phyloP scores from a whole-genome alignment of 2,329 filamentous ascomycete species.

The Pseudocercospora fijiensis region DNA sequence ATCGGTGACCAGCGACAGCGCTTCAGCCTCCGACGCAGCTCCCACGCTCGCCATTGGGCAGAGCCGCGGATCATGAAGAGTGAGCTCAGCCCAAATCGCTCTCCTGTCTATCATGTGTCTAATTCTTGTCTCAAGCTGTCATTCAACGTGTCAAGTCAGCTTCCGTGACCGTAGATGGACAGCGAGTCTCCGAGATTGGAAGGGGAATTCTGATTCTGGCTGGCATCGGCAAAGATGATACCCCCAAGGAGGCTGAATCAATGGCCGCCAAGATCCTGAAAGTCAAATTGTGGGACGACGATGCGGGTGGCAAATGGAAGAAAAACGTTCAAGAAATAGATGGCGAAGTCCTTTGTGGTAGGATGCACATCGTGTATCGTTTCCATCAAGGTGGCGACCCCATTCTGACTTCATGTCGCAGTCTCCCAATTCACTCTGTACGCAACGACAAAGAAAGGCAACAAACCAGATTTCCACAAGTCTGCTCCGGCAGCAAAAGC shows the following conservation, averaged over 20 bases:
- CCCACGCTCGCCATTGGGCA: slow-evolving; percentile 10
- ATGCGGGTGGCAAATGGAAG: slow-evolving; percentile 85
- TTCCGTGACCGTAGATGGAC: slow-evolving; percentile 89
- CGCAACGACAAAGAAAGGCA: slow-evolving; percentile 91
- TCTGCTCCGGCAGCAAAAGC: slow-evolving; percentile 78
- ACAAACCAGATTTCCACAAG: slow-evolving; percentile 91
- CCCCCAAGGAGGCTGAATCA: slow-evolving; percentile 78
- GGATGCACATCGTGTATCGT: slow-evolving; percentile 29
- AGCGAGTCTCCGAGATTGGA: slow-evolving; percentile 86
- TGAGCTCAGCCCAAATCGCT: slow-evolving; percentile 27
- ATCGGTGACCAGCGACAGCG: slow-evolving; percentile 1
- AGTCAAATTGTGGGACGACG: slow-evolving; percentile 85
- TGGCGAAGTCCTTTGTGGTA: slow-evolving; percentile 93
- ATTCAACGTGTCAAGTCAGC: slow-evolving; percentile 92
- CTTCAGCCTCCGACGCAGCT: slow-evolving; percentile 8
- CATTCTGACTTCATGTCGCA: slow-evolving; percentile 40
- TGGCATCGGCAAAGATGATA: slow-evolving; percentile 86
- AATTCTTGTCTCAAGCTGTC: slow-evolving; percentile 62
- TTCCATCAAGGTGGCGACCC: slow-evolving; percentile 11
- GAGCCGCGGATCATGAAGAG: slow-evolving; percentile 42
- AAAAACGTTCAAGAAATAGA: slow-evolving; percentile 80
- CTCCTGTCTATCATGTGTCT: slow-evolving; percentile 19
- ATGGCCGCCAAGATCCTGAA: slow-evolving; percentile 85
- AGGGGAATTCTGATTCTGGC: slow-evolving; percentile 88
- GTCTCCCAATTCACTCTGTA: slow-evolving; percentile 96